Percentiles rank a stretch among this genome's conserved stretches.
Evolutionary conservation across 2,329 filamentous ascomycete species (phyloP).

Genomic region (Arthrobotrys sphaeroides): DNA sequence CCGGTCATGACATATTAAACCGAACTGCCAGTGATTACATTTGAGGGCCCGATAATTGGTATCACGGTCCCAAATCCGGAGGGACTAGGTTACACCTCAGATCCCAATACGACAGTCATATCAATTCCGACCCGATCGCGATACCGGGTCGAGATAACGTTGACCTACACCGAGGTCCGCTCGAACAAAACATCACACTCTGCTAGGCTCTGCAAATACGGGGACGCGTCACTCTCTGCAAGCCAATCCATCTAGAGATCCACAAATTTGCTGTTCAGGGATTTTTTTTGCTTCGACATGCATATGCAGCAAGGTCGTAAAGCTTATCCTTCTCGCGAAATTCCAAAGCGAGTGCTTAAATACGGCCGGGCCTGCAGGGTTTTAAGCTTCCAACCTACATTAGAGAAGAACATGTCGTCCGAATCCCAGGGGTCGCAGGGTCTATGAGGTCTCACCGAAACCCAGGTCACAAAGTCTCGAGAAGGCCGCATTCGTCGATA

Average conservation of each 20-base stretch:
- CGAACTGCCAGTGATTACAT: too few species aligned
- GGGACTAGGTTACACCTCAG: too few species aligned
- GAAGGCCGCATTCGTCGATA: not conserved
- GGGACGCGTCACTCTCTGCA: conserved; percentile 8
- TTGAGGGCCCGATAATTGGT: too few species aligned
- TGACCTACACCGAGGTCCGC: too few species aligned
- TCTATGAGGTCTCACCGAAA: conserved; percentile 1
- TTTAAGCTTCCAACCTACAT: not conserved
- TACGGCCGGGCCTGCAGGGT: not conserved
- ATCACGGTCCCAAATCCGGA: too few species aligned
- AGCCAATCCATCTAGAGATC: not conserved
- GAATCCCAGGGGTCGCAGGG: not conserved
- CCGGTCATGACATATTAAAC: too few species aligned
- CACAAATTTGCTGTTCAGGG: not conserved
- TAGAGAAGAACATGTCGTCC: not conserved
- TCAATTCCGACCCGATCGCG: too few species aligned
- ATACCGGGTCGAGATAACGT: too few species aligned
- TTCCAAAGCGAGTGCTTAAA: not conserved
- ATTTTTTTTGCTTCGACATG: not conserved
- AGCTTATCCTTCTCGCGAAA: not conserved
- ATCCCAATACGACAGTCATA: too few species aligned
- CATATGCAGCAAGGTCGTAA: not conserved
- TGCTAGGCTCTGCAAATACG: too few species aligned
- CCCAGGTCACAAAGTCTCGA: not conserved
- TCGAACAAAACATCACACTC: too few species aligned